phyloP scores from a whole-genome alignment of 2,329 filamentous ascomycete genomes.

The Daldinia sp. region DNA sequence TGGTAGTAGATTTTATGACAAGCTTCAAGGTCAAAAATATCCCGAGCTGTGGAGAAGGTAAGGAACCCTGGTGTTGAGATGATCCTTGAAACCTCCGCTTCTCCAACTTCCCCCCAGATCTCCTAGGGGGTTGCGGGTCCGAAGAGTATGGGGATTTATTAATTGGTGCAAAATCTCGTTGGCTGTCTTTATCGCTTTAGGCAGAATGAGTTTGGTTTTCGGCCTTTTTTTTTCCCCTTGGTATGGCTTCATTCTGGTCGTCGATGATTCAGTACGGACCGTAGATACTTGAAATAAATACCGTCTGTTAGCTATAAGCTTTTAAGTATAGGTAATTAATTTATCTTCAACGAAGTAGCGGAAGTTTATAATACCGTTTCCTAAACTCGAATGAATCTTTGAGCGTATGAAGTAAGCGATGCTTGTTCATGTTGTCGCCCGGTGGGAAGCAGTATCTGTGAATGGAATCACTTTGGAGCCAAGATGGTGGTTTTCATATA shows the following conservation, averaged over 20 bases:
- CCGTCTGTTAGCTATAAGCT: too few species aligned
- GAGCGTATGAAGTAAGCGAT: not conserved
- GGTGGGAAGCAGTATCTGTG: not conserved
- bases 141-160: not conserved
- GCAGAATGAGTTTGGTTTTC: not conserved
- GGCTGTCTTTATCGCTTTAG: not conserved
- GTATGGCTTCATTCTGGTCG: not conserved
- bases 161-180: slow-evolving; percentile 26
- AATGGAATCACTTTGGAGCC: not conserved
- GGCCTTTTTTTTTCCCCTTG: not conserved
- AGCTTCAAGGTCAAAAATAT: slow-evolving; percentile 12
- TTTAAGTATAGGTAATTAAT: not conserved
- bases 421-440: not conserved
- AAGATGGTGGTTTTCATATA: not conserved
- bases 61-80: slow-evolving; percentile 2
- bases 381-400: too few species aligned
- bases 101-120: slow-evolving; percentile 22
- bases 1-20: not conserved
- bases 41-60: slow-evolving; percentile 22
- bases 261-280: not conserved
- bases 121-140: slow-evolving; percentile 6
- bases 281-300: not conserved
- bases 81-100: slow-evolving; percentile 21
- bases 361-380: too few species aligned
- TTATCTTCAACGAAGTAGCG: too few species aligned